These are phyloP conservation scores for Aspergillus tubingensis DNA, from an alignment of 2,329 filamentous ascomycete species.

Conservation along the genomic window DNA sequence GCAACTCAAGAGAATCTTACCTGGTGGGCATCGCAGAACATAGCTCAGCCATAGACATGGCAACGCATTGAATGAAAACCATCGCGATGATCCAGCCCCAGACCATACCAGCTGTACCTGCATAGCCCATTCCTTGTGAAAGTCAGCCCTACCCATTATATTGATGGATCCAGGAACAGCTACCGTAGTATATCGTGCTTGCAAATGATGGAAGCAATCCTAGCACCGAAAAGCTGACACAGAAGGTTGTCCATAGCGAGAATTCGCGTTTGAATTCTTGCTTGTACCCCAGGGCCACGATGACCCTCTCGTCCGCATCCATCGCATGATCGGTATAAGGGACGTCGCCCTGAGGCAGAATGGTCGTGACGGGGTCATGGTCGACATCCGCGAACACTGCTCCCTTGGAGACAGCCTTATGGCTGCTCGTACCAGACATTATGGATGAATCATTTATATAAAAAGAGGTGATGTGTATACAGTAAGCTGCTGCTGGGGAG, in stretches of 20 bases:
- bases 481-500: neutral
- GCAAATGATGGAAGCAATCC: conserved; percentile 72
- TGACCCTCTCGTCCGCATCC: conserved; percentile 45
- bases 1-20: conserved; percentile 24
- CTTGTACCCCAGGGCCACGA: conserved; percentile 54
- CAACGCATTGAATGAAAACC: conserved; percentile 70
- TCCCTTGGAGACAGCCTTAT: conserved; percentile 14
- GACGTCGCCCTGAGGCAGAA: conserved; percentile 41
- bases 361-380: conserved; percentile 40
- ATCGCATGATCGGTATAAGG: conserved; percentile 38
- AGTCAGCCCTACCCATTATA: conserved; percentile 11
- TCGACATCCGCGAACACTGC: conserved; percentile 23
- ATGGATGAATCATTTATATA: neutral
- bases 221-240: conserved; percentile 71
- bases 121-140: conserved; percentile 52
- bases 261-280: conserved; percentile 71
- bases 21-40: conserved; percentile 73
- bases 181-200: conserved; percentile 70
- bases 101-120: conserved; percentile 65
- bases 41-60: conserved; percentile 69
- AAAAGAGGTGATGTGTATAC: neutral
- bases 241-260: conserved; percentile 72
- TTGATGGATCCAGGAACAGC: conserved; percentile 30
- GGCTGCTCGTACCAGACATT: conserved; percentile 9
- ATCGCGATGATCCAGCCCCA: conserved; percentile 77